A percentile compares a stretch with the other conserved stretches of the same genome.
Evolutionary conservation across 805 yeast genomes (phyloP).

Genomic region (Wickerhamomyces chambardii): DNA sequence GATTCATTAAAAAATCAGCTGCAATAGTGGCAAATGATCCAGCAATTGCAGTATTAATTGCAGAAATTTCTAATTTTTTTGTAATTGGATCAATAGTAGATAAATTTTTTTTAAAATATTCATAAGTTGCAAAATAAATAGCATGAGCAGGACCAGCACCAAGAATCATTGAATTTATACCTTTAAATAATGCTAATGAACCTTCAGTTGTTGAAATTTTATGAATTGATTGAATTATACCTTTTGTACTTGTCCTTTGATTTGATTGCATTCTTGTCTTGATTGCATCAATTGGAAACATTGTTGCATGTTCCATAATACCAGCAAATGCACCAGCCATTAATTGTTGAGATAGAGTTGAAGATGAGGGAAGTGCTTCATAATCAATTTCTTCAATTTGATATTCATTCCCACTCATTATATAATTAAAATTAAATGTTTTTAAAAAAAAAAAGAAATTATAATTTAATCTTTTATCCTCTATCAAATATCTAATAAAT

Average conservation of each 20-base stretch:
- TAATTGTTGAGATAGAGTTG: slow-evolving; percentile 74
- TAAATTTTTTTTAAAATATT: slow-evolving; percentile 40
- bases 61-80: slow-evolving; percentile 45
- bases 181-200: slow-evolving; percentile 83
- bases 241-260: slow-evolving; percentile 2
- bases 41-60: slow-evolving; percentile 74
- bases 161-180: slow-evolving; percentile 80
- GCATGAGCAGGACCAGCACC: slow-evolving; percentile 99
- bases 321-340: slow-evolving; percentile 97
- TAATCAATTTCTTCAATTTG: slow-evolving; percentile 55
- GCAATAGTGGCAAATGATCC: slow-evolving; percentile 92
- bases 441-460: too few species aligned
- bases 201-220: slow-evolving; percentile 81
- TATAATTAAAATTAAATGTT: too few species aligned
- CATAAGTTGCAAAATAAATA: slow-evolving; percentile 91
- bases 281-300: slow-evolving; percentile 93
- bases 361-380: slow-evolving; percentile 83
- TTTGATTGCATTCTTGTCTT: slow-evolving; percentile 89
- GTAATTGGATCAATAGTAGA: slow-evolving; percentile 20
- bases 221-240: slow-evolving; percentile 47
- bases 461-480: too few species aligned
- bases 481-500: too few species aligned
- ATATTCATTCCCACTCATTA: too few species aligned
- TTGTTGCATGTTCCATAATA: slow-evolving; percentile 93
- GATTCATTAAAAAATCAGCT: slow-evolving; percentile 93